A percentile compares a stretch with the other conserved stretches of the same genome.
Conservation (phyloP, 2,329 filamentous ascomycete genomes). For the Colletotrichum siamense region DNA sequence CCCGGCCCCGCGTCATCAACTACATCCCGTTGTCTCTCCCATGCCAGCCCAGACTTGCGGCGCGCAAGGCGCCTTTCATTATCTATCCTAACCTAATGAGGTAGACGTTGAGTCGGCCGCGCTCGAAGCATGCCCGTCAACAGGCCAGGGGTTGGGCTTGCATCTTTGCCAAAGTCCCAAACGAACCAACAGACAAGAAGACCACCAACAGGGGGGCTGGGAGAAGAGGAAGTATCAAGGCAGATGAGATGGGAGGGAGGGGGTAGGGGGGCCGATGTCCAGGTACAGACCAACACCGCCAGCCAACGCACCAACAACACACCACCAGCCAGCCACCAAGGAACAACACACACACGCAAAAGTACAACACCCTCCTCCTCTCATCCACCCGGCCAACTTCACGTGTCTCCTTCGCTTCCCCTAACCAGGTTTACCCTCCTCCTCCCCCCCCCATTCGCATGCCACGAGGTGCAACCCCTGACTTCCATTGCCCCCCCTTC, state of each 20-base stretch:
- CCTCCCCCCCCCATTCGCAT: not conserved
- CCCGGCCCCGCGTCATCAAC: not conserved
- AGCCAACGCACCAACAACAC: not conserved
- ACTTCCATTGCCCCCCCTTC: not conserved
- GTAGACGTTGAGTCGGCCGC: not conserved
- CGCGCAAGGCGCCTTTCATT: not conserved
- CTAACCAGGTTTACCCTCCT: not conserved
- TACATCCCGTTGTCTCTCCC: not conserved
- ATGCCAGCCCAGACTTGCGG: not conserved
- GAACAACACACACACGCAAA: not conserved
- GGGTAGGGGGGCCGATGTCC: not conserved
- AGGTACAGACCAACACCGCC: not conserved
- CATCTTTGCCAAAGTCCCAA: not conserved
- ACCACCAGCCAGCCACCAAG: not conserved
- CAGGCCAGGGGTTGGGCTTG: not conserved
- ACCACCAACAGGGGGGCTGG: not conserved
- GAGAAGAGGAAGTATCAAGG: not conserved
- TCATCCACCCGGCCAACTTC: not conserved
- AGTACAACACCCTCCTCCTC: not conserved
- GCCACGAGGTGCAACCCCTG: not conserved
- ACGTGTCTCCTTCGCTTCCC: not conserved
- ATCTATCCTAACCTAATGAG: not conserved
- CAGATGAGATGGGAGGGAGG: not conserved
- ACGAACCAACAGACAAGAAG: not conserved
- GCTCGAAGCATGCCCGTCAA: not conserved